These are phyloP conservation scores for Geosmithia morbida DNA, from an alignment of 2,329 filamentous ascomycete species.

Conservation along the genomic window DNA sequence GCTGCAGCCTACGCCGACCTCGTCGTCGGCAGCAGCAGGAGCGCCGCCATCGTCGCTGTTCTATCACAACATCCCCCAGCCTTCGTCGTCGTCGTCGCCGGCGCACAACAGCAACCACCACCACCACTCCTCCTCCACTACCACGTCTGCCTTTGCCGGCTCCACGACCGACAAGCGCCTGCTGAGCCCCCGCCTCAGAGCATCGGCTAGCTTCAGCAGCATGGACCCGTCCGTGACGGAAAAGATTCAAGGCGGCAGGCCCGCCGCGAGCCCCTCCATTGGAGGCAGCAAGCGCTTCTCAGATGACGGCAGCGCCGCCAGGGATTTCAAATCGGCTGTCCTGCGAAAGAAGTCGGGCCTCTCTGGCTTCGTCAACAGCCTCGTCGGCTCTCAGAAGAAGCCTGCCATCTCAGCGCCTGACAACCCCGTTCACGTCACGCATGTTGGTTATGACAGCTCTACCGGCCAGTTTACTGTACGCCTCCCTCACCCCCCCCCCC, in stretches of 20 bases:
- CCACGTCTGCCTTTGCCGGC: constrained; percentile 23
- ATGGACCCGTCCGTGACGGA: constrained; percentile 24
- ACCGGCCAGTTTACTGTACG: constrained; percentile 92
- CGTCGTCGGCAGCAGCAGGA: constrained; percentile 11
- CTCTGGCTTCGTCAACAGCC: constrained; percentile 72
- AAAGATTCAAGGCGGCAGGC: constrained; percentile 16
- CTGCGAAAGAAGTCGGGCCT: constrained; percentile 79
- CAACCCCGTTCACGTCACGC: constrained; percentile 94
- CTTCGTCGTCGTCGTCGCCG: constrained; percentile 1
- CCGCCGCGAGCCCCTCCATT: background rate
- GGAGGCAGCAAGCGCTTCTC: constrained; percentile 54
- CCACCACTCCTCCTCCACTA: constrained; percentile 10
- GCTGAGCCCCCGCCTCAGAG: constrained; percentile 40
- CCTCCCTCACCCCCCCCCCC: constrained; percentile 7
- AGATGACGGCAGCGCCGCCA: constrained; percentile 55
- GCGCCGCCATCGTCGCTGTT: background rate
- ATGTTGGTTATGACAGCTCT: constrained; percentile 92
- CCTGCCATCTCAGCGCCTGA: constrained; percentile 95
- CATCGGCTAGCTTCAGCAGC: constrained; percentile 40
- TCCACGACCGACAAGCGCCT: constrained; percentile 38
- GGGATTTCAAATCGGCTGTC: constrained; percentile 44
- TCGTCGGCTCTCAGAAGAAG: constrained; percentile 73
- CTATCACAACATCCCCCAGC: constrained; percentile 2
- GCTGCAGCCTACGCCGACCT: constrained; percentile 13
- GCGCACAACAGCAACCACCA: constrained; percentile 2